These are phyloP conservation scores for Beauveria sp. DNA, from an alignment of 2,329 filamentous ascomycete genomes.

Conservation along the genomic window DNA sequence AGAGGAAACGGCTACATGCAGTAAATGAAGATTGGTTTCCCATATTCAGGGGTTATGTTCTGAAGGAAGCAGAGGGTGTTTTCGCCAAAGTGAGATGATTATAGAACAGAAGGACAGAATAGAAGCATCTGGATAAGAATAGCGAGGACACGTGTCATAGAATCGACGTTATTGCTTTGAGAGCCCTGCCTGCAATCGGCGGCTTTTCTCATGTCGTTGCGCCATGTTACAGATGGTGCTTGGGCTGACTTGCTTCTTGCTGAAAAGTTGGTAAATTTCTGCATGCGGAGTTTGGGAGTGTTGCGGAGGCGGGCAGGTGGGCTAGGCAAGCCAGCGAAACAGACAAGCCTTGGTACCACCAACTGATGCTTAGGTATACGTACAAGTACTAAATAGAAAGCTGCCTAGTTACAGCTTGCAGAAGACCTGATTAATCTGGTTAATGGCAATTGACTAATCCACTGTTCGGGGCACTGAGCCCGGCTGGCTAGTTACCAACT, in stretches of 20 bases:
- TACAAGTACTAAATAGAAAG: too few species aligned
- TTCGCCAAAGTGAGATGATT: neutral
- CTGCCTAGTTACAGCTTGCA: too few species aligned
- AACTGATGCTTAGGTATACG: too few species aligned
- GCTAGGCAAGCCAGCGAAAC: too few species aligned
- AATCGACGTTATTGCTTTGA: neutral
- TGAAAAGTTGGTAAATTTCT: neutral
- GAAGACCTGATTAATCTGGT: too few species aligned
- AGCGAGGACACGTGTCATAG: neutral
- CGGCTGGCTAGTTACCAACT: too few species aligned
- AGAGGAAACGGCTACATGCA: constrained; percentile 20
- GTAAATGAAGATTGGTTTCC: constrained; percentile 7
- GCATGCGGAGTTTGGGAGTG: neutral
- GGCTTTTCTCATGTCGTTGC: neutral
- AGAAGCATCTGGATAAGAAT: neutral
- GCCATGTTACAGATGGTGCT: neutral
- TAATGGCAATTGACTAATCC: too few species aligned
- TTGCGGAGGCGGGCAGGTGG: neutral
- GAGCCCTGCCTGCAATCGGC: neutral
- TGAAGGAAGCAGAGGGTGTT: neutral
- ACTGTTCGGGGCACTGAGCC: too few species aligned
- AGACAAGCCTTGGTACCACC: too few species aligned
- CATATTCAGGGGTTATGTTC: neutral
- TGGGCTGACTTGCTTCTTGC: neutral
- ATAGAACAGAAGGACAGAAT: neutral